These are phyloP conservation scores for Russula sp. DNA, from an alignment of 768 basidiomycete species.

Conservation along the genomic window DNA sequence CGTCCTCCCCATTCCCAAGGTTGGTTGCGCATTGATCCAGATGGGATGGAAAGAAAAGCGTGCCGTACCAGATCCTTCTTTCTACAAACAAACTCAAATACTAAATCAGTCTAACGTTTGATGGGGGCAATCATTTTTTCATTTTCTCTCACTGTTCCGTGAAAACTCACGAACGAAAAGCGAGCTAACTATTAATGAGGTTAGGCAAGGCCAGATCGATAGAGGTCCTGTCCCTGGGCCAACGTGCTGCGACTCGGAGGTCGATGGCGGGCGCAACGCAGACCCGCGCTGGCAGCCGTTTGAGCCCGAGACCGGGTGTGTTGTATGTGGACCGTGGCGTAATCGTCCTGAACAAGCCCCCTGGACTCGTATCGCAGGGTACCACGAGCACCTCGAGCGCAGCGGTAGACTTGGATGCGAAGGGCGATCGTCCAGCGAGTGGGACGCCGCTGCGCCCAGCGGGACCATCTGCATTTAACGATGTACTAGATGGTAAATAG, in stretches of 20 bases:
- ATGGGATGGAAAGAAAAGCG: neutral
- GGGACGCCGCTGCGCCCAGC: too few relatives aligned
- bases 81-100: constrained; percentile 16
- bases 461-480: neutral
- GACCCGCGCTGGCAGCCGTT: neutral
- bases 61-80: constrained; percentile 3
- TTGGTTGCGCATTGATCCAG: too few relatives aligned
- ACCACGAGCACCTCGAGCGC: neutral
- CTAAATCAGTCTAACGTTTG: neutral
- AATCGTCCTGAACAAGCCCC: constrained; percentile 21
- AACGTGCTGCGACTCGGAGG: neutral
- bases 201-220: neutral
- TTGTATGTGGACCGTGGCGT: constrained; percentile 19
- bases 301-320: neutral
- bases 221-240: neutral
- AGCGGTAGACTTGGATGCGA: neutral
- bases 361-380: constrained; percentile 18
- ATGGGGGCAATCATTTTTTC: neutral
- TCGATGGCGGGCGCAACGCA: neutral
- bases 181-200: neutral
- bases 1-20: too few relatives aligned
- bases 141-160: too few relatives aligned
- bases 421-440: neutral
- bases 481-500: neutral
- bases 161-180: neutral